phyloP scores from a whole-genome alignment of 805 yeast species.

The Candida sonorensis region DNA sequence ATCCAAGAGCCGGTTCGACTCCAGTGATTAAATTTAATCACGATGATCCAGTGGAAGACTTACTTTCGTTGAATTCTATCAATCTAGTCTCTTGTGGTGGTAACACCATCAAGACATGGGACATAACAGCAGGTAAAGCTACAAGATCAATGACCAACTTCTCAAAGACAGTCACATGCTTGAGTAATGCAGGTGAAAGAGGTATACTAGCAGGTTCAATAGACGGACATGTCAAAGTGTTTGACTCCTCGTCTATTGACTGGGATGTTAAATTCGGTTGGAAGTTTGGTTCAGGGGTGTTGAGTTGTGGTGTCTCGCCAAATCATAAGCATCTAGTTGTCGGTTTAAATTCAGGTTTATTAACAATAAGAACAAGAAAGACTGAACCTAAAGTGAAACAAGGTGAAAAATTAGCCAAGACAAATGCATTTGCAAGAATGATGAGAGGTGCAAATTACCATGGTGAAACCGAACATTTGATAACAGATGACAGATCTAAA shows the following conservation, averaged over 20 bases:
- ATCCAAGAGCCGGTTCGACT: slow-evolving; percentile 51
- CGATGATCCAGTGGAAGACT: slow-evolving; percentile 76
- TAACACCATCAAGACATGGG: slow-evolving; percentile 85
- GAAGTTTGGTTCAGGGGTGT: slow-evolving; percentile 93
- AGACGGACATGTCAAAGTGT: slow-evolving; percentile 96
- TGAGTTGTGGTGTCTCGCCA: slow-evolving; percentile 87
- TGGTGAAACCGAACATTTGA: slow-evolving; percentile 79
- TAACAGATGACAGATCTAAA: slow-evolving; percentile 51
- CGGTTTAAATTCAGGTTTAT: slow-evolving; percentile 83
- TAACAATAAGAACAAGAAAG: slow-evolving; percentile 84
- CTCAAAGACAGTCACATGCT: slow-evolving; percentile 87
- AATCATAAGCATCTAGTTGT: slow-evolving; percentile 82
- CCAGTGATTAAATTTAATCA: slow-evolving; percentile 67
- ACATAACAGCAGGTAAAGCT: slow-evolving; percentile 68
- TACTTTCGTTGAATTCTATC: slow-evolving; percentile 67
- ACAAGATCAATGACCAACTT: slow-evolving; percentile 75
- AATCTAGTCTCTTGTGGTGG: slow-evolving; percentile 78
- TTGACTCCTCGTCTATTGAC: slow-evolving; percentile 62
- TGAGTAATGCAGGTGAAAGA: slow-evolving; percentile 63
- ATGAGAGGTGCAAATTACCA: slow-evolving; percentile 86
- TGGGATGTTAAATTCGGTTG: slow-evolving; percentile 95
- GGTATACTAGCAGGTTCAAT: slow-evolving; percentile 91
- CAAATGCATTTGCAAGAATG: slow-evolving; percentile 70
- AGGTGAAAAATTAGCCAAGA: slow-evolving; percentile 40
- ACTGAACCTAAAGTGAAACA: slow-evolving; percentile 51